These are phyloP conservation scores for Tolypocladium cylindrosporum DNA, from an alignment of 2,329 filamentous ascomycete genomes.

Conservation along the genomic window DNA sequence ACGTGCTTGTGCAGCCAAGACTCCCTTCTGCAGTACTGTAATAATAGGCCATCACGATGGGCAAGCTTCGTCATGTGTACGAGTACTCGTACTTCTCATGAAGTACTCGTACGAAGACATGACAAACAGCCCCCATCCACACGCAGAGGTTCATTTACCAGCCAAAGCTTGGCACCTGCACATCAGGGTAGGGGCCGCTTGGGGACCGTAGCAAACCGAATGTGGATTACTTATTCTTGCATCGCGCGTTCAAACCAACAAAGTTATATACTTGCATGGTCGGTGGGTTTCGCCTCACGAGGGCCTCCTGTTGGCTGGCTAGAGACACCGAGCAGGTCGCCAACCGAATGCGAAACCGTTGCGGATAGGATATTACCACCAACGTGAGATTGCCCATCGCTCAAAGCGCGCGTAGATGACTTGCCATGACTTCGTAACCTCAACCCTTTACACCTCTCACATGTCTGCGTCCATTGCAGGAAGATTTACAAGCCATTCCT, in stretches of 20 bases:
- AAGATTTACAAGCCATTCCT: too few relatives aligned
- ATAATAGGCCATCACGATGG: neutral
- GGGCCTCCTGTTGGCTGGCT: neutral
- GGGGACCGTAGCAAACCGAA: neutral
- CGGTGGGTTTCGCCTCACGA: neutral
- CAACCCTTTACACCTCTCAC: neutral
- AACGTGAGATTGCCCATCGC: neutral
- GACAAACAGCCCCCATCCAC: neutral
- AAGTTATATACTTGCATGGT: neutral
- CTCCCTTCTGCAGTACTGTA: neutral
- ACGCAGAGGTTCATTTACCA: neutral
- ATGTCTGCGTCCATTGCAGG: neutral
- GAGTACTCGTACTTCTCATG: too few relatives aligned
- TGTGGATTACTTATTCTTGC: neutral
- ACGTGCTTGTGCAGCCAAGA: neutral
- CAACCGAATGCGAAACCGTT: neutral
- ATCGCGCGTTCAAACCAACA: neutral
- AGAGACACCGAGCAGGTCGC: neutral
- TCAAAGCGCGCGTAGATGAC: neutral
- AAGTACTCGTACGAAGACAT: too few relatives aligned
- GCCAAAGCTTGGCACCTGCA: neutral
- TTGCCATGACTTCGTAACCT: neutral
- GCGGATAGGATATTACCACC: neutral
- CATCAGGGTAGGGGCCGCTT: neutral
- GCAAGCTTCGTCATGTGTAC: neutral